Percentiles rank a stretch among this genome's conserved stretches.
phyloP scores from a whole-genome alignment of 768 basidiomycete genomes.

The Leccinum arenicola region DNA sequence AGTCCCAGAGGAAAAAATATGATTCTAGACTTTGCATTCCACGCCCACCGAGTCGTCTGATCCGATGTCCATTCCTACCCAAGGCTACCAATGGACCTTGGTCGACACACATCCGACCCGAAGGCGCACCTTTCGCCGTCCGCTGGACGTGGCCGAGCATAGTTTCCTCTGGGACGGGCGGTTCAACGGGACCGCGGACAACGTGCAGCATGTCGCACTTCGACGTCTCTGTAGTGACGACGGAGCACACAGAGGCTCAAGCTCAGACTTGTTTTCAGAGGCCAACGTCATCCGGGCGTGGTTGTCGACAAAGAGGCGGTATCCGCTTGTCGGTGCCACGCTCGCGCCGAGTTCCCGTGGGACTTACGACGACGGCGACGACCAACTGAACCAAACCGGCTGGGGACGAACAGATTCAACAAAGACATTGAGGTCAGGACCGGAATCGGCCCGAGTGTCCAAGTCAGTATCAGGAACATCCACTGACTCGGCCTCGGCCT shows the following conservation, averaged over 20 bases:
- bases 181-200: constrained; percentile 46
- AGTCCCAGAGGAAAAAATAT: too few species aligned
- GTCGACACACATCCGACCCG: background rate
- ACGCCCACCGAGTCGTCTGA: background rate
- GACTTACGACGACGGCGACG: background rate
- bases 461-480: background rate
- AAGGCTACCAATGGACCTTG: constrained; percentile 12
- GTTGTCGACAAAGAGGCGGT: constrained; percentile 45
- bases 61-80: background rate
- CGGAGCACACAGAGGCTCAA: constrained; percentile 1
- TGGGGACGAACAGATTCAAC: too few species aligned
- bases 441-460: constrained; percentile 10
- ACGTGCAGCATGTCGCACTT: constrained; percentile 29
- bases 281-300: constrained; percentile 43
- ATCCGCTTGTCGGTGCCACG: constrained; percentile 46
- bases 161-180: constrained; percentile 41
- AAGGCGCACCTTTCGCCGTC: constrained; percentile 31
- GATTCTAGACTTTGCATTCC: background rate
- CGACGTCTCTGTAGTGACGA: constrained; percentile 21
- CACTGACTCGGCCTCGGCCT: background rate
- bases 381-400: background rate
- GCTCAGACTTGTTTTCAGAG: constrained; percentile 25
- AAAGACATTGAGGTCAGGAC: too few species aligned
- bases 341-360: constrained; percentile 12
- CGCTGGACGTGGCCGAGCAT: constrained; percentile 39